phyloP scores from a whole-genome alignment of 176 grass and related monocot genomes.

The Aegilops speltoides region DNA sequence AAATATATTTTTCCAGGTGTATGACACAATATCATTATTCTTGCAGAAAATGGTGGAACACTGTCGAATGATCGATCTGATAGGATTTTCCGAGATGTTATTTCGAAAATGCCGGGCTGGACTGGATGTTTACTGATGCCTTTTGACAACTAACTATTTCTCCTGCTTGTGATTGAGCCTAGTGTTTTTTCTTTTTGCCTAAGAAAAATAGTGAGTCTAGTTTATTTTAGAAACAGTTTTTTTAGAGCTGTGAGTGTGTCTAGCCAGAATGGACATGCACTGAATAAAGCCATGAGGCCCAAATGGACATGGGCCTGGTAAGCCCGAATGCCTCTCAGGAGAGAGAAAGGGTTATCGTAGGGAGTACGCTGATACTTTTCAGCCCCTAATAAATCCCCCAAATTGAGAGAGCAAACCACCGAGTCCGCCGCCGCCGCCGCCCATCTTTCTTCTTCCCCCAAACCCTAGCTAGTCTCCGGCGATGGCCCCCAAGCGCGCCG shows the following conservation, averaged over 20 bases:
- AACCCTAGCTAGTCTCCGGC: conserved; percentile 28
- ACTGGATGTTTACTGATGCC: background rate
- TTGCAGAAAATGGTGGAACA: no score
- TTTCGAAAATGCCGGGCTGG: background rate
- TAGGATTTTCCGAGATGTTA: background rate
- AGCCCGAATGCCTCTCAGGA: background rate
- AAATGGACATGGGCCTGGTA: background rate
- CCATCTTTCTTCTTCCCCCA: no score
- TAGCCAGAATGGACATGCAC: background rate
- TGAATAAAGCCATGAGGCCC: background rate
- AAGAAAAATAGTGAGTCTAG: no score
- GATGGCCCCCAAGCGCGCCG: conserved; percentile 52
- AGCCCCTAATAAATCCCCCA: background rate
- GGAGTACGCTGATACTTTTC: background rate
- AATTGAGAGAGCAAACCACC: background rate
- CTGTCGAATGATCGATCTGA: background rate
- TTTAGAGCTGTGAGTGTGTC: no score
- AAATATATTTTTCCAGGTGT: background rate
- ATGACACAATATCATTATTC: no score
- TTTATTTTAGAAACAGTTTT: no score
- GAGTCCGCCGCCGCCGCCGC: conserved; percentile 1
- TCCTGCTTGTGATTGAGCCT: no score
- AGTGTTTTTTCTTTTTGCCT: no score
- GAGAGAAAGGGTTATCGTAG: background rate
- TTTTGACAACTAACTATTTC: no score